Conservation (phyloP, 371 early-diverging fungal species). For the Saksenaea oblongispora region DNA sequence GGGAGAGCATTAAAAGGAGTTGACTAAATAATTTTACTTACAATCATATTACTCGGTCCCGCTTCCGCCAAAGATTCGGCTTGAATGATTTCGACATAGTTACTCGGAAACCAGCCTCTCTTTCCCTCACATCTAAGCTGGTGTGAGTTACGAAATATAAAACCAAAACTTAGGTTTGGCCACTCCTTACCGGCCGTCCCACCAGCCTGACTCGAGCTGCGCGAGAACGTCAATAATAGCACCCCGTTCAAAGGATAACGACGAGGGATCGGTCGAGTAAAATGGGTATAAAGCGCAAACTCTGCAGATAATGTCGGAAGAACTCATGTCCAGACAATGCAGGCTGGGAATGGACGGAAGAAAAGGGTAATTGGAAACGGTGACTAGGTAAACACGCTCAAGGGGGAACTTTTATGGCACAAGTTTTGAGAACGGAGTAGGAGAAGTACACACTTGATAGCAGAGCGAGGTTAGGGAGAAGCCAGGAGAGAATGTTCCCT, state of each 20-base stretch:
- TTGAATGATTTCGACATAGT: constrained; percentile 67
- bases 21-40: constrained; percentile 72
- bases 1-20: constrained; percentile 46
- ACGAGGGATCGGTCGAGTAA: constrained; percentile 66
- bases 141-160: not conserved
- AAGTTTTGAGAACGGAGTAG: not conserved
- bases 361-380: not conserved
- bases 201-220: constrained; percentile 89
- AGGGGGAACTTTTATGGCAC: constrained; percentile 2
- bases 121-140: constrained; percentile 53
- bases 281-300: constrained; percentile 86
- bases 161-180: not conserved
- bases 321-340: constrained; percentile 14
- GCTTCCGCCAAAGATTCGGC: not conserved
- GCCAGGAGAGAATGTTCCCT: constrained; percentile 1
- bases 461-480: constrained; percentile 1
- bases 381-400: constrained; percentile 3
- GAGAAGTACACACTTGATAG: not conserved
- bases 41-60: constrained; percentile 26
- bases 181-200: constrained; percentile 73
- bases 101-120: constrained; percentile 91
- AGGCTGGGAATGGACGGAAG: constrained; percentile 3
- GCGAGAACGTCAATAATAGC: constrained; percentile 83
- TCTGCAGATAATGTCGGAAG: constrained; percentile 45
- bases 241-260: constrained; percentile 76